These are phyloP conservation scores for Apiotrichum montevideense DNA, from an alignment of 1,284 basidiomycete species.

Conservation along the genomic window DNA sequence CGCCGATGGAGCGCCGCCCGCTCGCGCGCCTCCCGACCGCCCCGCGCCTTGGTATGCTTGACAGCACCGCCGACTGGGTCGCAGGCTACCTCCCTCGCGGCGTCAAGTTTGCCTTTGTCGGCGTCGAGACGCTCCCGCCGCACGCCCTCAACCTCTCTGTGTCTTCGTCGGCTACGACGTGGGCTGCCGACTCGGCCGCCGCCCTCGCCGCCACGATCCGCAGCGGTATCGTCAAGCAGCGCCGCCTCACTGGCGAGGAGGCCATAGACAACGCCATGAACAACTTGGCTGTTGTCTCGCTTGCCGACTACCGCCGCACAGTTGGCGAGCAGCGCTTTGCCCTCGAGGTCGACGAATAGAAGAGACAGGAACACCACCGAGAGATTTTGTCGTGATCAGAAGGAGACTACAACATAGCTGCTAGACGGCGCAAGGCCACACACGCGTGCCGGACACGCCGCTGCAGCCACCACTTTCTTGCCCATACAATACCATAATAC, in stretches of 20 bases:
- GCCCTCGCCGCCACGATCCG: neutral
- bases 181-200: neutral
- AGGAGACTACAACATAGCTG: no score
- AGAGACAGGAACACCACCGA: no score
- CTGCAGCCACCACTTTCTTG: no score
- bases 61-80: conserved; percentile 2
- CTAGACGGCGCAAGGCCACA: no score
- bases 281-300: neutral
- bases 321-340: neutral
- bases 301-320: neutral
- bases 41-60: neutral
- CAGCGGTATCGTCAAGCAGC: neutral
- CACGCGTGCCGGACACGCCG: no score
- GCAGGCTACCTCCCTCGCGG: conserved; percentile 1
- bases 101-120: neutral
- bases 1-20: neutral
- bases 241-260: neutral
- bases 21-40: neutral
- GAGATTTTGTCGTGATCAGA: no score
- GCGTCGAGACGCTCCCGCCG: neutral
- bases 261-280: neutral
- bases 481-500: no score
- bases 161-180: neutral
- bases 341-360: neutral
- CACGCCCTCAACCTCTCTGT: neutral